Percentiles rank a stretch among this genome's conserved stretches.
phyloP scores from a whole-genome alignment of 106 monocot species.

The Platanthera guangdongensis region DNA sequence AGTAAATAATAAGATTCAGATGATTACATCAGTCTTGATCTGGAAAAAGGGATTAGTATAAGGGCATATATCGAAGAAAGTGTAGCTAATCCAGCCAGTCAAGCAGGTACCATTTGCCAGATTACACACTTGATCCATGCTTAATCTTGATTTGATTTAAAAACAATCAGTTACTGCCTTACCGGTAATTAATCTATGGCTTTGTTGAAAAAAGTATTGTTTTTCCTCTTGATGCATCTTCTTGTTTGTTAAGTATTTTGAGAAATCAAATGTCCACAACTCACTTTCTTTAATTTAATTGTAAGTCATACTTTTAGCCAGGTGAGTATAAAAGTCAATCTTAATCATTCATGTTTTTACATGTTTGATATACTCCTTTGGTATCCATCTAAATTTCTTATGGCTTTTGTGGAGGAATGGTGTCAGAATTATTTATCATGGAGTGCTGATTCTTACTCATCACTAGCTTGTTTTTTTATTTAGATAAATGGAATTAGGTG shows the following conservation, averaged over 20 bases:
- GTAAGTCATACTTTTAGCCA: neutral
- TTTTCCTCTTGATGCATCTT: neutral
- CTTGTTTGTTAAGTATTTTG: neutral
- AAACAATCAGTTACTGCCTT: neutral
- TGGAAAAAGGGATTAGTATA: neutral
- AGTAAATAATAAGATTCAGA: too few species aligned
- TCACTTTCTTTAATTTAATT: neutral
- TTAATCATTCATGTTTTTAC: neutral
- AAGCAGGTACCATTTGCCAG: neutral
- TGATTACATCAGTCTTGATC: neutral
- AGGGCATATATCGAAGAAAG: neutral
- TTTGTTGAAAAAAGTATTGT: neutral
- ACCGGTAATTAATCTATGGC: neutral
- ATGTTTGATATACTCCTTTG: neutral
- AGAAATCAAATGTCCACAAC: neutral
- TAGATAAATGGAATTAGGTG: neutral
- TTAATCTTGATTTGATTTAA: neutral
- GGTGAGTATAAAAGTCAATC: neutral
- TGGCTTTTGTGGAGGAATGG: neutral
- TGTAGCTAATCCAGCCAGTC: neutral
- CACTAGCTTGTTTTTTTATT: neutral
- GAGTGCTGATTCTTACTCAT: neutral
- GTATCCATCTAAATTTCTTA: neutral
- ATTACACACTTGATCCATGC: neutral
- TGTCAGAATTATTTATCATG: neutral